phyloP scores from a whole-genome alignment of 2,329 filamentous ascomycete species.

The Colletotrichum cereale region DNA sequence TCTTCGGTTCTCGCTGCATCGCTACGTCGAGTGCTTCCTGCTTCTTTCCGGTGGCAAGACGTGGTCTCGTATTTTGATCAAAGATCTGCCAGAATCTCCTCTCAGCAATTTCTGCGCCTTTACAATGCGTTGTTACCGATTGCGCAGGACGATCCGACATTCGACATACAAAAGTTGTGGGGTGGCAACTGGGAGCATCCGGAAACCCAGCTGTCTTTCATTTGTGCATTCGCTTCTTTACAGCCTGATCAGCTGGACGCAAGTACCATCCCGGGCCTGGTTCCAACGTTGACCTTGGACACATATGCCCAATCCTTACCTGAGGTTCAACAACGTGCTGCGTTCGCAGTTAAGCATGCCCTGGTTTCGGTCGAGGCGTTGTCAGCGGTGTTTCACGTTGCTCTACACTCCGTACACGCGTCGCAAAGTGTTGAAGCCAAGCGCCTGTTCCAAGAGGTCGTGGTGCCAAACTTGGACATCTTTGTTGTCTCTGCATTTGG shows the following conservation, averaged over 20 bases:
- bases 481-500: slow-evolving; percentile 84
- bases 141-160: slow-evolving; percentile 69
- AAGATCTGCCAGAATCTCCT: slow-evolving; percentile 79
- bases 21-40: slow-evolving; percentile 71
- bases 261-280: slow-evolving; percentile 84
- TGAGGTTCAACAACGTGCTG: slow-evolving; percentile 65
- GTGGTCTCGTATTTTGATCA: slow-evolving; percentile 87
- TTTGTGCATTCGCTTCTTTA: slow-evolving; percentile 86
- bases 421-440: slow-evolving; percentile 74
- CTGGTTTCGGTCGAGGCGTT: slow-evolving; percentile 90
- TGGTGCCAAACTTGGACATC: slow-evolving; percentile 80
- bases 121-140: slow-evolving; percentile 84
- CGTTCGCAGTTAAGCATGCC: slow-evolving; percentile 81
- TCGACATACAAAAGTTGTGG: slow-evolving; percentile 93
- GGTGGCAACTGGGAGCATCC: slow-evolving; percentile 89
- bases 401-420: slow-evolving; percentile 70
- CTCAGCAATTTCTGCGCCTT: slow-evolving; percentile 83
- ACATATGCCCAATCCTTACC: slow-evolving; percentile 64
- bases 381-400: slow-evolving; percentile 74
- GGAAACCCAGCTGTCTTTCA: slow-evolving; percentile 92
- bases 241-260: slow-evolving; percentile 83
- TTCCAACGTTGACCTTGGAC: slow-evolving; percentile 78
- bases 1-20: slow-evolving; percentile 70
- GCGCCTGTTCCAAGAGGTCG: slow-evolving; percentile 74
- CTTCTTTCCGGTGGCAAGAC: slow-evolving; percentile 76